A percentile compares a stretch with the other conserved stretches of the same genome.
Evolutionary conservation across 495 filamentous ascomycete genomes (phyloP).

Genomic region (Cudoniella acicularis): DNA sequence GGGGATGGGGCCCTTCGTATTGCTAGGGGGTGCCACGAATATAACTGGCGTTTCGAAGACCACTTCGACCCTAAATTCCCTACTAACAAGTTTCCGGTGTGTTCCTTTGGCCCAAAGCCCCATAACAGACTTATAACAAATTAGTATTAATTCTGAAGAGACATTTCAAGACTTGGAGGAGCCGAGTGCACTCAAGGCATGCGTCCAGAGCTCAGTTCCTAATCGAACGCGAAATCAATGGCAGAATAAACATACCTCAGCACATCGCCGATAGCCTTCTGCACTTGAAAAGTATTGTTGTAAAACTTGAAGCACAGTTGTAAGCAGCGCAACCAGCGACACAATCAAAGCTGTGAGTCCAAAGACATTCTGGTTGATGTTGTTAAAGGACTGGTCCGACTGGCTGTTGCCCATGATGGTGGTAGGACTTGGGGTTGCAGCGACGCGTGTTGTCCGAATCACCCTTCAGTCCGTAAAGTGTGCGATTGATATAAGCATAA

Average conservation of each 20-base stretch:
- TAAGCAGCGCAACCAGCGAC: constrained; percentile 21
- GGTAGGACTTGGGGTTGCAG: background rate
- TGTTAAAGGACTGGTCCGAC: too few species aligned
- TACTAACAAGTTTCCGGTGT: constrained; percentile 32
- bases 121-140: constrained; percentile 37
- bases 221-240: too few species aligned
- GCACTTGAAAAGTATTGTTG: constrained; percentile 26
- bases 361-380: constrained; percentile 23
- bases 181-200: too few species aligned
- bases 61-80: constrained; percentile 48
- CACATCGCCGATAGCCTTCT: constrained; percentile 25
- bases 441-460: too few species aligned
- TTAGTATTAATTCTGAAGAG: too few species aligned
- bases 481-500: background rate
- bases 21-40: constrained; percentile 40
- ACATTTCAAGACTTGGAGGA: too few species aligned
- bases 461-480: too few species aligned
- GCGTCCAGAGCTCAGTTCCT: too few species aligned
- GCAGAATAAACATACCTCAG: too few species aligned
- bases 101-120: constrained; percentile 40
- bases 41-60: constrained; percentile 46
- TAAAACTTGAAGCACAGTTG: constrained; percentile 24
- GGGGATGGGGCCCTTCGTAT: constrained; percentile 35
- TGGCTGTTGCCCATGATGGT: background rate
- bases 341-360: constrained; percentile 21